These are phyloP conservation scores for Trichoderma sp. DNA, from an alignment of 2,329 filamentous ascomycete genomes.

Conservation along the genomic window DNA sequence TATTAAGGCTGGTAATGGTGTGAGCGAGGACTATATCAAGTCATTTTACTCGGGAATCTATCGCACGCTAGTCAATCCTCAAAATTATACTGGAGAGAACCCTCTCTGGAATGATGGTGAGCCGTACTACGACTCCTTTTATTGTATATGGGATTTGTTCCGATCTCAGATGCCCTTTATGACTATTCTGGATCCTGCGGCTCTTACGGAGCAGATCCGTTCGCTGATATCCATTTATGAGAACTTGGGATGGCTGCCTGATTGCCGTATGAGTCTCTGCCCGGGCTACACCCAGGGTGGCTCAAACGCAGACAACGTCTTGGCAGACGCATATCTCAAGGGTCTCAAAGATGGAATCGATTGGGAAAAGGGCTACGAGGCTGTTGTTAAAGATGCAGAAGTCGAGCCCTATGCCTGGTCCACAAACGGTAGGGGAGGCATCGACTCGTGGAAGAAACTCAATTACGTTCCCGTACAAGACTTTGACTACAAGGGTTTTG, in stretches of 20 bases:
- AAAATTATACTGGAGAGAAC: slow-evolving; percentile 75
- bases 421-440: slow-evolving; percentile 68
- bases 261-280: slow-evolving; percentile 75
- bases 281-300: slow-evolving; percentile 76
- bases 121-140: slow-evolving; percentile 75
- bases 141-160: slow-evolving; percentile 75
- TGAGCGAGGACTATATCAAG: slow-evolving; percentile 56
- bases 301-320: slow-evolving; percentile 70
- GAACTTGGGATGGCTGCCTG: slow-evolving; percentile 70
- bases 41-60: slow-evolving; percentile 74
- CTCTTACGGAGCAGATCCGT: slow-evolving; percentile 66
- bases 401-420: slow-evolving; percentile 70
- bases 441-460: slow-evolving; percentile 70
- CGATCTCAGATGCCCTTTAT: slow-evolving; percentile 69
- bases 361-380: slow-evolving; percentile 69
- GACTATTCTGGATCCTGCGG: slow-evolving; percentile 64
- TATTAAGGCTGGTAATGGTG: slow-evolving; percentile 51
- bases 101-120: slow-evolving; percentile 65
- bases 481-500: slow-evolving; percentile 65
- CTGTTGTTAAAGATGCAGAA: slow-evolving; percentile 72
- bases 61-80: slow-evolving; percentile 69
- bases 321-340: slow-evolving; percentile 69
- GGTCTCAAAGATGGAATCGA: slow-evolving; percentile 61
- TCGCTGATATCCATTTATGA: slow-evolving; percentile 72
- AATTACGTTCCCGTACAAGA: slow-evolving; percentile 72